phyloP scores from a whole-genome alignment of 768 basidiomycete species.

The Postia placenta region DNA sequence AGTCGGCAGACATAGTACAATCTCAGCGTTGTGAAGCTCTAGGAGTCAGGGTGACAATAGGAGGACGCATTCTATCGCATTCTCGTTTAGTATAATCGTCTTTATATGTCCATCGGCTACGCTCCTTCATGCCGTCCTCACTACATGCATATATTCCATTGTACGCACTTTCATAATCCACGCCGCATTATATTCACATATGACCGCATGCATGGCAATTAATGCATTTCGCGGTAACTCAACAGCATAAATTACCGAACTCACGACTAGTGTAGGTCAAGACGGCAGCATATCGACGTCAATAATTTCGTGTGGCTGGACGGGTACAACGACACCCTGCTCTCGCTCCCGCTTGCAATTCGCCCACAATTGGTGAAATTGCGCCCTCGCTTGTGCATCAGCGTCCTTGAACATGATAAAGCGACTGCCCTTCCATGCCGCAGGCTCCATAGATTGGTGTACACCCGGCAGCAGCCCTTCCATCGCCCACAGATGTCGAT shows the following conservation, averaged over 20 bases:
- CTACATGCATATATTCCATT: not conserved
- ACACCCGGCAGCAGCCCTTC: constrained; percentile 66
- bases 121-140: constrained; percentile 15
- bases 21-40: not conserved
- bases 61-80: constrained; percentile 8
- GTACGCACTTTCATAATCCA: not conserved
- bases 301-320: not conserved
- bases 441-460: constrained; percentile 67
- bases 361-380: not conserved
- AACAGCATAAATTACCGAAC: not conserved
- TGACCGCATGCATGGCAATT: too few species aligned
- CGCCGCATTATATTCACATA: too few species aligned
- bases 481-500: constrained; percentile 59
- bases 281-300: constrained; percentile 2
- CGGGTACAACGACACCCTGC: not conserved
- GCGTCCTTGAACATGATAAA: constrained; percentile 58
- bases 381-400: constrained; percentile 30
- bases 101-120: constrained; percentile 17
- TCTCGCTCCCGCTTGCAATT: not conserved
- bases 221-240: not conserved
- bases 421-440: constrained; percentile 45
- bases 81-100: constrained; percentile 9
- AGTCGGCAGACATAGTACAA: constrained; percentile 62
- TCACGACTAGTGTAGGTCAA: not conserved
- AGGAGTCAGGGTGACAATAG: constrained; percentile 2